Base-by-base conservation (phyloP, 2,329 filamentous ascomycete species). In the Fusarium sp. region DNA sequence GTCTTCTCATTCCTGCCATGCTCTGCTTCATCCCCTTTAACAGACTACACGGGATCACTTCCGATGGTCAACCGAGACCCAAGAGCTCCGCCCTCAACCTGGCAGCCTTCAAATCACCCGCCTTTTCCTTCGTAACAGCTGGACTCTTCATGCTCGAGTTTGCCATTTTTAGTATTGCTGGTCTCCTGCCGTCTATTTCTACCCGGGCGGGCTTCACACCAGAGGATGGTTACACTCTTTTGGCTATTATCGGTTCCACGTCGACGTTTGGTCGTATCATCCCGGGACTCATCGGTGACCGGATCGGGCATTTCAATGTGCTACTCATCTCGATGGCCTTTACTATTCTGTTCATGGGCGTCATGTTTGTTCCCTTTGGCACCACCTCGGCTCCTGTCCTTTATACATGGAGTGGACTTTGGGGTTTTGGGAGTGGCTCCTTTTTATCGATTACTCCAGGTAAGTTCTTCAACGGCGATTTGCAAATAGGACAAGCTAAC, bases 401-500 rank as follows among this genome's bases (percentile, higher is more conserved):
- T 3, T 87, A 87, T 63, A 80, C 79, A 0, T 87, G 86, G 38
- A 80, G 84, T 2, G 85, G 84, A 0, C 72, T 88, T 0, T 88
- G 86, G 77, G 86, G 86, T 0, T 86, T 88, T n/a, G 85, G 85
- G 0, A 86, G 85, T 2, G 86, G 86, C 0, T 84, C 84, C 0
- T 88, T 85, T 78, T 78, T 88, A n/a, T 85, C 84, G 0, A 80
- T 86, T 2, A 82, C 82, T 1, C 80, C 79, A 52, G 78, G 78
- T 79, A 16, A 50, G 74, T 31, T 16, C 14, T 11, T 7, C 71
- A 6, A 4, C 1, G 7, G 2, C 1, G 11, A 25, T 38, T 9
- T 20, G 3, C 18, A 13, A 1, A 11, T 29, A 6, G 5, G 40
- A 45, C 8, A 16, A 11, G 9, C 70, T 78, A 9, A 80, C 14